A percentile compares a stretch with the other conserved stretches of the same genome.
These are phyloP conservation scores for Silybum marianum DNA, from an alignment of 129 eudicot genomes.

Conservation along the genomic window DNA sequence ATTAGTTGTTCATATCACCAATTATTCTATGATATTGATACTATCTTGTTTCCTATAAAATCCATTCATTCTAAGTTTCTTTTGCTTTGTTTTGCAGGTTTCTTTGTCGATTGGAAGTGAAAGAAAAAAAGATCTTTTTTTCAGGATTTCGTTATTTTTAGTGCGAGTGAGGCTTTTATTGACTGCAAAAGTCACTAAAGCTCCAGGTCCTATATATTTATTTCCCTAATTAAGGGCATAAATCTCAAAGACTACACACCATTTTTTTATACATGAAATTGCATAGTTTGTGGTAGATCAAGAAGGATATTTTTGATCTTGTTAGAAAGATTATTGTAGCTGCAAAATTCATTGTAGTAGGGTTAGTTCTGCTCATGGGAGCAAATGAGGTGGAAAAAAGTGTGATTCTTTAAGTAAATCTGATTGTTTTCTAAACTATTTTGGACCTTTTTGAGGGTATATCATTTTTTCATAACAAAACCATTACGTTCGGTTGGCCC, in stretches of 20 bases:
- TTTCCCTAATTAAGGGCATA: slow-evolving; percentile 13
- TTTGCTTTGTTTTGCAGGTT: slow-evolving; percentile 29
- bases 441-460: neutral
- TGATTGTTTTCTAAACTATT: slow-evolving; percentile 13
- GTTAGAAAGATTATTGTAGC: slow-evolving; percentile 19
- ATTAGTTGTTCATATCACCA: neutral
- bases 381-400: slow-evolving; percentile 16
- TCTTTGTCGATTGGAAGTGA: slow-evolving; percentile 28
- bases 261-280: slow-evolving; percentile 21
- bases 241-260: slow-evolving; percentile 18
- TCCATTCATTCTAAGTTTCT: neutral
- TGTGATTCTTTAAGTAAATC: slow-evolving; percentile 13
- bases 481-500: neutral
- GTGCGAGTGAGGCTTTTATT: slow-evolving; percentile 17
- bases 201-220: slow-evolving; percentile 18
- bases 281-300: slow-evolving; percentile 33
- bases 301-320: slow-evolving; percentile 28
- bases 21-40: neutral
- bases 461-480: neutral
- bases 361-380: slow-evolving; percentile 21
- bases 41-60: neutral
- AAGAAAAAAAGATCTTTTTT: neutral
- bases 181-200: slow-evolving; percentile 26
- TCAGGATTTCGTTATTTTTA: slow-evolving; percentile 20
- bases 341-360: slow-evolving; percentile 16